These are phyloP conservation scores for Trichomonas tenax DNA, from an alignment of 208 protist genomes.

Conservation along the genomic window DNA sequence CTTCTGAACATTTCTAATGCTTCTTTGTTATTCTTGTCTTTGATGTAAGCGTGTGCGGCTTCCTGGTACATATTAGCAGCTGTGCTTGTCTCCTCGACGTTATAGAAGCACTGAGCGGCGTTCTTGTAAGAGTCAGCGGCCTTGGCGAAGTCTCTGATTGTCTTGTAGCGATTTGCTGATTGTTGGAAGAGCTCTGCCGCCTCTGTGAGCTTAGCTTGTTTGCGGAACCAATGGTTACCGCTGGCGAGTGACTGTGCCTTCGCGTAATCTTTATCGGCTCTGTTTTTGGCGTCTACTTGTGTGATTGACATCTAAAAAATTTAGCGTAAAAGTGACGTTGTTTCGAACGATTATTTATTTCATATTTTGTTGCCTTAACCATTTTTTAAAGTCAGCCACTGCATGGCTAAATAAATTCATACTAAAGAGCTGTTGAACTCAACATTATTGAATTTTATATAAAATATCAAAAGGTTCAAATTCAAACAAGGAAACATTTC, in stretches of 20 bases:
- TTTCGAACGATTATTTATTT: too few species aligned
- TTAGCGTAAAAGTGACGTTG: too few species aligned
- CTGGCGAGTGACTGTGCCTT: neutral
- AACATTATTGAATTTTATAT: too few species aligned
- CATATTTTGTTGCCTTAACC: too few species aligned
- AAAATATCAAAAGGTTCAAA: too few species aligned
- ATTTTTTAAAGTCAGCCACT: too few species aligned
- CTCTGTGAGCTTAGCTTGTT: neutral
- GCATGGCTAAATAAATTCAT: too few species aligned
- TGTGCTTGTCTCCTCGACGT: too few species aligned
- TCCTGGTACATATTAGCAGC: neutral
- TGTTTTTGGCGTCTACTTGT: neutral
- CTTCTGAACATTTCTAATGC: neutral
- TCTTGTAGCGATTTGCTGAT: neutral
- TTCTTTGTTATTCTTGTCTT: neutral
- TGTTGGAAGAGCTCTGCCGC: neutral
- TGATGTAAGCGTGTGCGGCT: neutral
- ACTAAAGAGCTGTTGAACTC: too few species aligned
- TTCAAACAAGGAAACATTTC: too few species aligned
- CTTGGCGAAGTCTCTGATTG: neutral
- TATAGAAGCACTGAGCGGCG: neutral
- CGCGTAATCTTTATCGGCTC: neutral
- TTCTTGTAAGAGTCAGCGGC: neutral
- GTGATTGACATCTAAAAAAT: too few species aligned
- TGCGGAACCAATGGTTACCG: neutral